These are phyloP conservation scores for Trichoderma hamatum DNA, from an alignment of 2,329 filamentous ascomycete species.

Conservation along the genomic window DNA sequence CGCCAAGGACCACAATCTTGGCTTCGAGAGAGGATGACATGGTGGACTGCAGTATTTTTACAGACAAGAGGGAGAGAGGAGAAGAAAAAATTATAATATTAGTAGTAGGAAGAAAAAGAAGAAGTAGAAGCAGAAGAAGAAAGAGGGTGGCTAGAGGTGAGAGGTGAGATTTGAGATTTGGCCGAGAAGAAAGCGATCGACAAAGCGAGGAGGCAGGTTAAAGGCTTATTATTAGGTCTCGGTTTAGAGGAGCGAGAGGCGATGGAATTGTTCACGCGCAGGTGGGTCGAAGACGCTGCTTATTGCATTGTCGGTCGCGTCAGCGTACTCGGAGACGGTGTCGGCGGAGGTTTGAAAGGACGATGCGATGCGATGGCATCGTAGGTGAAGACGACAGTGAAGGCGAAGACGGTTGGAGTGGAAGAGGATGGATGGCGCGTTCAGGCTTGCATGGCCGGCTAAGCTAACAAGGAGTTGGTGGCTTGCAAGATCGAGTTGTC, in stretches of 20 bases:
- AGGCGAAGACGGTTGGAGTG: background rate
- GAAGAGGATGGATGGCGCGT: slow-evolving; percentile 11
- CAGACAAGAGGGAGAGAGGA: background rate
- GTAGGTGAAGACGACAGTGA: background rate
- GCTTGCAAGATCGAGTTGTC: slow-evolving; percentile 2
- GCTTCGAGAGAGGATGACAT: slow-evolving; percentile 65
- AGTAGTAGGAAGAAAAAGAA: background rate
- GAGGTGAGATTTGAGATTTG: no score
- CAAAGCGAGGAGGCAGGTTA: background rate
- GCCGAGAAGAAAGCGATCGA: background rate
- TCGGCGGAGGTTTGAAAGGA: slow-evolving; percentile 3
- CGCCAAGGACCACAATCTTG: slow-evolving; percentile 79
- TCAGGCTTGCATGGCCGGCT: slow-evolving; percentile 18
- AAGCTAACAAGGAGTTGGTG: slow-evolving; percentile 10
- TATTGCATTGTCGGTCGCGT: slow-evolving; percentile 29
- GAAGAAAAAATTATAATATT: background rate
- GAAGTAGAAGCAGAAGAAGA: background rate
- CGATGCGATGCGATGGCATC: slow-evolving; percentile 26
- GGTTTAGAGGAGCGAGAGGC: slow-evolving; percentile 5
- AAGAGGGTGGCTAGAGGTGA: background rate
- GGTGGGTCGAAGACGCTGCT: slow-evolving; percentile 16
- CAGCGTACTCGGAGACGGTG: slow-evolving; percentile 24
- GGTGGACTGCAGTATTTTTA: background rate
- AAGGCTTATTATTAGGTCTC: background rate
- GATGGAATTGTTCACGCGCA: slow-evolving; percentile 13